A percentile compares a stretch with the other conserved stretches of the same genome.
Conservation (phyloP, 768 basidiomycete genomes). For the Pisolithus orientalis region DNA sequence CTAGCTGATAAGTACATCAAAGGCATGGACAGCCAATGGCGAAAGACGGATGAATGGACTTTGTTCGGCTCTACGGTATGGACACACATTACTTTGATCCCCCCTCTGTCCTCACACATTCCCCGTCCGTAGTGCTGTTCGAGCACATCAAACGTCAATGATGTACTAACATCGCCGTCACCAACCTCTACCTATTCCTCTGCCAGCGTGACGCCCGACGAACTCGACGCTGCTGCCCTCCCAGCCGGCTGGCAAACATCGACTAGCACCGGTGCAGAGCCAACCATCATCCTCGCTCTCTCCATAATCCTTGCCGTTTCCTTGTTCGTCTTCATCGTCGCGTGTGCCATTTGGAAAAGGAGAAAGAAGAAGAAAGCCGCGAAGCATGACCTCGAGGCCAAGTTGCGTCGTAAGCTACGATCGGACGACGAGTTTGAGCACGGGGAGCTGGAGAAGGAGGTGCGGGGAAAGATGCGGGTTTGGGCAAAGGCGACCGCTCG, state of each 20-base stretch:
- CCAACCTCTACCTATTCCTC: conserved; percentile 1
- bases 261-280: conserved; percentile 24
- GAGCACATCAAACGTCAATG: conserved; percentile 2
- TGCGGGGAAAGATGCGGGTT: conserved; percentile 46
- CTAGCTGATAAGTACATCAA: conserved; percentile 52
- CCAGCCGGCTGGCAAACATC: conserved; percentile 49
- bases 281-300: conserved; percentile 46
- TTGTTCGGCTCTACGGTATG: conserved; percentile 69
- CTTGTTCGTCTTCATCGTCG: conserved; percentile 56
- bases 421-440: conserved; percentile 23
- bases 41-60: conserved; percentile 47
- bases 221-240: conserved; percentile 26
- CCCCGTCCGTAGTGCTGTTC: conserved; percentile 13
- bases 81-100: conserved; percentile 2
- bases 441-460: conserved; percentile 38
- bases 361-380: conserved; percentile 28
- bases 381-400: conserved; percentile 49
- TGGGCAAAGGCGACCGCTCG: conserved; percentile 63
- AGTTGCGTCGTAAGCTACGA: conserved; percentile 21
- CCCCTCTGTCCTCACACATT: neutral
- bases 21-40: conserved; percentile 54
- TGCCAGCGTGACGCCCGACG: conserved; percentile 11
- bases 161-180: neutral
- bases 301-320: conserved; percentile 57
- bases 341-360: conserved; percentile 56